Evolutionary conservation across 495 filamentous ascomycete species (phyloP).

Genomic region (Penicillium psychrofluorescens): DNA sequence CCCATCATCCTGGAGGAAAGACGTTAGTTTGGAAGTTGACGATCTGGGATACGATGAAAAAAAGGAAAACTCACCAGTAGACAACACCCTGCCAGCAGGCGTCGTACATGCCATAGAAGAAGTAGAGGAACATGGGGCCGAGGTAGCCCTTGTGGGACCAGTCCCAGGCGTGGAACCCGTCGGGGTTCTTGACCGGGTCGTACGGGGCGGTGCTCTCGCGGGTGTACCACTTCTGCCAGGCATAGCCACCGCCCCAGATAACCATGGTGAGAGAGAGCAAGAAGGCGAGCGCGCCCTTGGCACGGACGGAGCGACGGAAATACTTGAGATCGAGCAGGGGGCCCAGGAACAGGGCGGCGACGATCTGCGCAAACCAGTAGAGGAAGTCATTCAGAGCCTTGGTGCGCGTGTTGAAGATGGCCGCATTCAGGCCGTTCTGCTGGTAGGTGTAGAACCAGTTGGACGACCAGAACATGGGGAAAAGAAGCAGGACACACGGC

Average conservation of each 20-base stretch:
- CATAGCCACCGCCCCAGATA: slow-evolving; percentile 47
- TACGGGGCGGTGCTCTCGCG: slow-evolving; percentile 18
- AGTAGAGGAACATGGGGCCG: slow-evolving; percentile 47
- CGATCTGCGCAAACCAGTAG: slow-evolving; percentile 49
- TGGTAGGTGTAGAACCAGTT: slow-evolving; percentile 79
- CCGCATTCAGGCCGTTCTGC: slow-evolving; percentile 45
- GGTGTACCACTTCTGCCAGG: slow-evolving; percentile 40
- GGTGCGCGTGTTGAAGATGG: slow-evolving; percentile 41
- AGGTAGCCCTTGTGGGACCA: slow-evolving; percentile 33
- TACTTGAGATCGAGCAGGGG: slow-evolving; percentile 32
- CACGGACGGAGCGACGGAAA: slow-evolving; percentile 33
- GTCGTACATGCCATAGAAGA: slow-evolving; percentile 49
- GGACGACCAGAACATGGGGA: slow-evolving; percentile 53
- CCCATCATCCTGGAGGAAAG: slow-evolving; percentile 69
- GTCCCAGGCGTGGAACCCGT: slow-evolving; percentile 24
- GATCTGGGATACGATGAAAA: not conserved
- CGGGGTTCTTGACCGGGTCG: not conserved
- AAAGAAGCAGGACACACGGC: slow-evolving; percentile 35
- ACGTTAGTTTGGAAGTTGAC: not conserved
- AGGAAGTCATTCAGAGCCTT: slow-evolving; percentile 41
- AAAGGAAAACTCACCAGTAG: slow-evolving; percentile 59
- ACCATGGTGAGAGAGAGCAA: slow-evolving; percentile 34
- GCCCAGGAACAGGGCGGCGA: slow-evolving; percentile 39
- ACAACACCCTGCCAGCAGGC: slow-evolving; percentile 60
- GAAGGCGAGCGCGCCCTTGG: slow-evolving; percentile 28